Evolutionary conservation across 78 protist genomes (phyloP), one percentile per base, ranked within the genome.

Genomic region (Chrysochromulina tobinii): DNA sequence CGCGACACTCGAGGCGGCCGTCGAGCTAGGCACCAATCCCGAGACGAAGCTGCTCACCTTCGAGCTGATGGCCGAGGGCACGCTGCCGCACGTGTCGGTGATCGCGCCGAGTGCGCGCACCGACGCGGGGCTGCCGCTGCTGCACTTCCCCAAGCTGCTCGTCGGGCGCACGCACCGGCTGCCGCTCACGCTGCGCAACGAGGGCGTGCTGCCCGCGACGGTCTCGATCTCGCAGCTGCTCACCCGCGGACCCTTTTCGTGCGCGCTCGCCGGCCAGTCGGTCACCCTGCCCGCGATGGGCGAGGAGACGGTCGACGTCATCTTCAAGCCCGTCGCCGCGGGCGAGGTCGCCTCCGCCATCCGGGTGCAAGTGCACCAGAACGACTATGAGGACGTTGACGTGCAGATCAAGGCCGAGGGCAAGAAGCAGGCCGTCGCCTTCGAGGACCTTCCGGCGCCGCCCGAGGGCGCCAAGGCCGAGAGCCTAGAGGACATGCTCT

Each of bases 41-140:
- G 5, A n/a, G 68, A 89, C 93, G 48, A 50, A n/a, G 27, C 15
- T 1, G 50, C 90, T 96, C 61, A 0, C 25, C 14, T 95, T 96
- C 54, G 95, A 92, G 20, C 20, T 96, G 38, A 51, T 93, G 2
- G 98, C 96, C 20, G 96, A 95, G 23, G 98, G 96, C 8, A 90
- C 95, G 23, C 88, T 96, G 75, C 96, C 98, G 38, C 93, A 93
- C 50, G 91, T 95, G 61, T 2, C 53, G 12, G 58, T 94, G 27
- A 64, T 53, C 15, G 15, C 4, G n/a, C 95, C 94, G 48, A 1
- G 38, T 8, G 69, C 69, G 21, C 68, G 90, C n/a, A 57, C 15
- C 18, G 92, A 61, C 8, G 54, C 0, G 17, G 90, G 85, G 38
- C 50, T 12, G 72, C 67, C 77, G 12, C 64, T 68, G 51, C 55